These are phyloP conservation scores for Suhomyces xylopsoci DNA, from an alignment of 805 yeast species.

Conservation along the genomic window DNA sequence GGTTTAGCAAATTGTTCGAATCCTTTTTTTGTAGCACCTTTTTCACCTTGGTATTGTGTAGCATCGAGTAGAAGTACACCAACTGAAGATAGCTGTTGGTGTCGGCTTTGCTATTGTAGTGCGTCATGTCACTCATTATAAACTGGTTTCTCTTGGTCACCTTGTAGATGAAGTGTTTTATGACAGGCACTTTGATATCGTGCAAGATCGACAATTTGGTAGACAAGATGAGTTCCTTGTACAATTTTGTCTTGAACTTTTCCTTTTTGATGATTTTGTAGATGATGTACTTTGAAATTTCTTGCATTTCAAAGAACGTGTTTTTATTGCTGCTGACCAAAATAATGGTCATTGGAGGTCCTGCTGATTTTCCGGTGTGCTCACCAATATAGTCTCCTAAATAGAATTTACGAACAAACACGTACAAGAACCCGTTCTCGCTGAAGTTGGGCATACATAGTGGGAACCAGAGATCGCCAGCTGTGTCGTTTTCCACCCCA, in stretches of 20 bases:
- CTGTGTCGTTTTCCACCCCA: constrained; percentile 18
- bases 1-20: not conserved
- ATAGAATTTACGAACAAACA: constrained; percentile 55
- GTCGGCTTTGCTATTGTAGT: constrained; percentile 17
- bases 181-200: constrained; percentile 32
- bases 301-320: constrained; percentile 72
- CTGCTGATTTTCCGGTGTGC: not conserved
- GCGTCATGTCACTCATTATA: constrained; percentile 40
- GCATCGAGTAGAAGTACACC: constrained; percentile 31
- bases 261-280: constrained; percentile 21
- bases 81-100: constrained; percentile 33
- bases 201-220: constrained; percentile 16
- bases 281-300: constrained; percentile 53
- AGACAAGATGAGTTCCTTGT: constrained; percentile 20
- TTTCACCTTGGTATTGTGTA: constrained; percentile 26
- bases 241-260: constrained; percentile 18
- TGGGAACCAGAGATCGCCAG: constrained; percentile 90
- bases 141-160: constrained; percentile 66
- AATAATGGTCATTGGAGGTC: constrained; percentile 36
- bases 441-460: constrained; percentile 90
- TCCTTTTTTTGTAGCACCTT: constrained; percentile 15
- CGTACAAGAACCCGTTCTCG: constrained; percentile 79
- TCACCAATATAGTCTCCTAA: constrained; percentile 16
- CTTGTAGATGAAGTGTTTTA: constrained; percentile 81
- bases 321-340: constrained; percentile 70